These are phyloP conservation scores for Paradendryphiella salina DNA, from an alignment of 2,329 filamentous ascomycete species.

Conservation along the genomic window DNA sequence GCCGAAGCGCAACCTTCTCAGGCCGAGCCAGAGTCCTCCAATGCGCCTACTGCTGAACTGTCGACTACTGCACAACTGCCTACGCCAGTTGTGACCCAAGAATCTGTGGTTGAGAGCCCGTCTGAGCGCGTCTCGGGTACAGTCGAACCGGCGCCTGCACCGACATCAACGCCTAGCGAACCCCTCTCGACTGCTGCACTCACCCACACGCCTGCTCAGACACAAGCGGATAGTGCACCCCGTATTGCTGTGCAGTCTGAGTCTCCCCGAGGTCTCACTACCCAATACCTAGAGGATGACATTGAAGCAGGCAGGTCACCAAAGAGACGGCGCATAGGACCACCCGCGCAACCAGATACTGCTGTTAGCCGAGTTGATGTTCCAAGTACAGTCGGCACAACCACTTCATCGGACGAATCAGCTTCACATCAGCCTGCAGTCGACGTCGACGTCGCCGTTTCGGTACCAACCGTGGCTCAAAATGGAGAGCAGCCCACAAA, in stretches of 20 bases:
- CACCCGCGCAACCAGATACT: neutral
- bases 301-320: conserved; percentile 19
- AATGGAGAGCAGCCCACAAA: neutral
- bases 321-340: conserved; percentile 29
- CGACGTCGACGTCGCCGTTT: neutral
- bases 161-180: neutral
- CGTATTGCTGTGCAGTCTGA: neutral
- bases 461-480: neutral
- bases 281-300: conserved; percentile 16
- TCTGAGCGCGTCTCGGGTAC: conserved; percentile 4
- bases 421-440: neutral
- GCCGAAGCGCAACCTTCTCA: conserved; percentile 18
- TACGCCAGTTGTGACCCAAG: conserved; percentile 34
- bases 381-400: too few relatives aligned
- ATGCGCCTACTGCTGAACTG: conserved; percentile 17
- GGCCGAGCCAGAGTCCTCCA: conserved; percentile 9
- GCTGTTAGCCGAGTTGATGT: too few relatives aligned
- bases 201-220: neutral
- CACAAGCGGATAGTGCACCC: neutral
- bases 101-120: conserved; percentile 10
- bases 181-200: too few relatives aligned
- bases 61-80: conserved; percentile 23
- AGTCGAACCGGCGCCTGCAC: neutral
- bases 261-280: neutral
- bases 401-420: neutral